Evolutionary conservation across 2,329 filamentous ascomycete species (phyloP).

Genomic region (Myriosclerotinia duriaeana): DNA sequence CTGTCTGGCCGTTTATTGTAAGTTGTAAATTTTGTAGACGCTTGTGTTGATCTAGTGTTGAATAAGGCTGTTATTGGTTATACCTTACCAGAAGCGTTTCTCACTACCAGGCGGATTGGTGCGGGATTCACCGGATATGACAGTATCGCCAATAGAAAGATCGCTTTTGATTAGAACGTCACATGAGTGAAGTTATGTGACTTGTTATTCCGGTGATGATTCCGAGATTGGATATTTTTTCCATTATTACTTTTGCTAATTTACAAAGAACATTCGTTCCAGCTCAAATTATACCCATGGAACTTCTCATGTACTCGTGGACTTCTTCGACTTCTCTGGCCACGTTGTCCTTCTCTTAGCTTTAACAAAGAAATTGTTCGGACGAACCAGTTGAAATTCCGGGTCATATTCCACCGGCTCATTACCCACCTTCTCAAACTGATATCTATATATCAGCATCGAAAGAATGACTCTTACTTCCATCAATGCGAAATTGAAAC

Average conservation of each 20-base stretch:
- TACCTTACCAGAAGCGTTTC: too few relatives aligned
- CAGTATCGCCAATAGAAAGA: too few relatives aligned
- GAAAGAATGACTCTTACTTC: constrained; percentile 44
- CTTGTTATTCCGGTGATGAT: too few relatives aligned
- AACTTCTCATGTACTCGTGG: not conserved
- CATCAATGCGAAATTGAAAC: constrained; percentile 45
- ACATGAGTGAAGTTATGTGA: too few relatives aligned
- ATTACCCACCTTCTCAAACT: constrained; percentile 41
- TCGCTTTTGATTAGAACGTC: too few relatives aligned
- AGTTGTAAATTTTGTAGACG: too few relatives aligned
- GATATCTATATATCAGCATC: constrained; percentile 43
- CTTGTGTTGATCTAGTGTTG: too few relatives aligned
- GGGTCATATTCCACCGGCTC: constrained; percentile 45
- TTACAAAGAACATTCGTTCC: not conserved
- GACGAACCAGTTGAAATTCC: constrained; percentile 45
- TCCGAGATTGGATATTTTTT: not conserved
- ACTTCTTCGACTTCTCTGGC: constrained; percentile 26
- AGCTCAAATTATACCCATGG: not conserved
- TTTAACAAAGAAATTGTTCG: constrained; percentile 42
- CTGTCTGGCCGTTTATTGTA: too few relatives aligned
- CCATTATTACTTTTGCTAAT: not conserved
- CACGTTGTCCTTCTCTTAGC: constrained; percentile 31
- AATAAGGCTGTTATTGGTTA: too few relatives aligned
- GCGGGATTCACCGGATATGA: too few relatives aligned
- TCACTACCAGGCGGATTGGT: too few relatives aligned